Conservation (phyloP, 2,329 filamentous ascomycete genomes). For the Nigrospora sphaerica region DNA sequence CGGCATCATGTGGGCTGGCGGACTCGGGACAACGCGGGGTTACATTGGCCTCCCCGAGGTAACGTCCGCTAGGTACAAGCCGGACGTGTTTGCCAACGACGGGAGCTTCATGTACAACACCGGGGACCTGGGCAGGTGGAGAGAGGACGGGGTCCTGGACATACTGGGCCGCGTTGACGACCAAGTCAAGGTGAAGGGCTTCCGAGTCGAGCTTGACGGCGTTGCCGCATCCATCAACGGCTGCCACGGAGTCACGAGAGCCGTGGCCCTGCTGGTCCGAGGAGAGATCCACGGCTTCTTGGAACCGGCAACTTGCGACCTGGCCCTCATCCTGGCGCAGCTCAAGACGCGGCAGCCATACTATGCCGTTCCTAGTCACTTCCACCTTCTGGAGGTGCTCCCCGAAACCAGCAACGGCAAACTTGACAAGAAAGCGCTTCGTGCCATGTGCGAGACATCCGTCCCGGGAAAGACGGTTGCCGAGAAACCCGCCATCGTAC, state of each 20-base stretch:
- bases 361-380: conserved; percentile 44
- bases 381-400: conserved; percentile 34
- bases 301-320: conserved; percentile 1
- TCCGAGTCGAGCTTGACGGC: conserved; percentile 54
- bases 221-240: conserved; percentile 42
- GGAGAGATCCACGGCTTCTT: conserved; percentile 6
- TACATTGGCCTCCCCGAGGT: conserved; percentile 47
- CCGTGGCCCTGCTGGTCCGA: conserved; percentile 1
- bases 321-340: conserved; percentile 27
- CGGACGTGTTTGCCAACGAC: conserved; percentile 42
- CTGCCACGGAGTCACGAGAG: conserved; percentile 18
- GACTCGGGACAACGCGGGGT: conserved; percentile 45
- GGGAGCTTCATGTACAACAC: conserved; percentile 52
- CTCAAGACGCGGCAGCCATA: conserved; percentile 40
- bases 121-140: conserved; percentile 51
- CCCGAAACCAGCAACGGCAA: conserved; percentile 50
- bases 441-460: conserved; percentile 19
- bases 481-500: conserved; percentile 1
- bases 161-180: conserved; percentile 53
- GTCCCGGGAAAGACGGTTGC: conserved; percentile 5
- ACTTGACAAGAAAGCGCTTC: conserved; percentile 42
- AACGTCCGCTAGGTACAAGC: conserved; percentile 40
- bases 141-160: conserved; percentile 42
- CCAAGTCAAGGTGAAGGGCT: conserved; percentile 56
- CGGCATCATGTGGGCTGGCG: conserved; percentile 51